A percentile compares a stretch with the other conserved stretches of the same genome.
These are phyloP conservation scores for Azolla pinnata DNA, from an alignment of 75 land plant species.

Conservation along the genomic window DNA sequence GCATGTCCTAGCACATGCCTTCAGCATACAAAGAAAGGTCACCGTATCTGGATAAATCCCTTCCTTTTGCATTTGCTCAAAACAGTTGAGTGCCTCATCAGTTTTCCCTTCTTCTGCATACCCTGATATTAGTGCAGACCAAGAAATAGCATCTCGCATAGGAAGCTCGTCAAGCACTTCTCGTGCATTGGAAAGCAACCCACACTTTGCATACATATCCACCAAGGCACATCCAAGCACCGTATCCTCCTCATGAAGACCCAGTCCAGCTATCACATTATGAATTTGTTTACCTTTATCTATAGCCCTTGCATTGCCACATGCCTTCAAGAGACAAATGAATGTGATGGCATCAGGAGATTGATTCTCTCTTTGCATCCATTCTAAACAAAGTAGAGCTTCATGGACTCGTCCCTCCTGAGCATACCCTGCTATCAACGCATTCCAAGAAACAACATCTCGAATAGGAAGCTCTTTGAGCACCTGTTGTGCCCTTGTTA, in stretches of 20 bases:
- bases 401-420: slow-evolving; percentile 25
- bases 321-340: slow-evolving; percentile 27
- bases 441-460: slow-evolving; percentile 35
- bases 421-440: slow-evolving; percentile 41
- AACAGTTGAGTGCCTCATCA: no score
- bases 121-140: slow-evolving; percentile 4
- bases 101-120: no score
- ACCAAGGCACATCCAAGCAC: slow-evolving; percentile 47
- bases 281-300: slow-evolving; percentile 46
- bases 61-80: no score
- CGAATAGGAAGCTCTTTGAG: neutral
- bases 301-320: slow-evolving; percentile 31
- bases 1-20: no score
- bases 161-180: slow-evolving; percentile 23
- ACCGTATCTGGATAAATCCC: no score
- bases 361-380: slow-evolving; percentile 29
- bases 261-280: slow-evolving; percentile 33
- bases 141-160: neutral
- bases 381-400: slow-evolving; percentile 27
- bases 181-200: slow-evolving; percentile 29
- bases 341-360: slow-evolving; percentile 31
- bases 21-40: no score
- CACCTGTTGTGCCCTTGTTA: neutral
- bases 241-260: slow-evolving; percentile 27
- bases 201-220: slow-evolving; percentile 60